Conservation (phyloP, 179 eudicot species). For the Spinacia oleracea region DNA sequence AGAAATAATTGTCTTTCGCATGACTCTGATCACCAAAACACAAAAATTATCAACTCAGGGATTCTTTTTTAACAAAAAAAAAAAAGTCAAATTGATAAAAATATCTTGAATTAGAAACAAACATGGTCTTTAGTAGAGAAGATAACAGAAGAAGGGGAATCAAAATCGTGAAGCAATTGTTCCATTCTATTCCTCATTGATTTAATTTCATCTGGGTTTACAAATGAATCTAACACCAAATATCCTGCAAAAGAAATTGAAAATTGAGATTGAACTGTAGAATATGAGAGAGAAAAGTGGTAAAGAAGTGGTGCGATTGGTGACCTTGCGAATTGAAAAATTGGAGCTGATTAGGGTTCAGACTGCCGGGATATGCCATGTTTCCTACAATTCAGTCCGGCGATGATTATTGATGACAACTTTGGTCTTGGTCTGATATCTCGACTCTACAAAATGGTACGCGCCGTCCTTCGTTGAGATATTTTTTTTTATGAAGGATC, state of each 20-base stretch:
- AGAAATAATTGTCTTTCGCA: constrained; percentile 75
- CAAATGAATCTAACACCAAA: constrained; percentile 76
- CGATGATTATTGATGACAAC: not conserved
- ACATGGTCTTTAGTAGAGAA: constrained; percentile 92
- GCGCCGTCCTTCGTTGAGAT: too few species aligned
- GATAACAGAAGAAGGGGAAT: constrained; percentile 58
- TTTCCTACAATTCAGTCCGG: not conserved
- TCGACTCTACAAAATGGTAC: too few species aligned
- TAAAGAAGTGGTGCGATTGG: not conserved
- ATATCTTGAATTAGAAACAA: not conserved
- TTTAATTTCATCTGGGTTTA: constrained; percentile 55
- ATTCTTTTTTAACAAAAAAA: not conserved
- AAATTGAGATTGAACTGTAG: not conserved
- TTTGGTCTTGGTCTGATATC: not conserved
- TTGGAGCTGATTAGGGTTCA: constrained; percentile 57
- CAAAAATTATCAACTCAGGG: not conserved
- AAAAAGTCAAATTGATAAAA: not conserved
- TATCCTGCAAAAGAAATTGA: constrained; percentile 43
- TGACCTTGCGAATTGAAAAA: constrained; percentile 71
- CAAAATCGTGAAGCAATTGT: constrained; percentile 65
- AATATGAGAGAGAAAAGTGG: not conserved
- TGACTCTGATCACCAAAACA: constrained; percentile 45
- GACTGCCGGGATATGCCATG: constrained; percentile 58
- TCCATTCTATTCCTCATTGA: constrained; percentile 71
- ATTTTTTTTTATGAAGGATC: too few species aligned